phyloP scores from a whole-genome alignment of 768 basidiomycete genomes.

The Tulasnella sp. region DNA sequence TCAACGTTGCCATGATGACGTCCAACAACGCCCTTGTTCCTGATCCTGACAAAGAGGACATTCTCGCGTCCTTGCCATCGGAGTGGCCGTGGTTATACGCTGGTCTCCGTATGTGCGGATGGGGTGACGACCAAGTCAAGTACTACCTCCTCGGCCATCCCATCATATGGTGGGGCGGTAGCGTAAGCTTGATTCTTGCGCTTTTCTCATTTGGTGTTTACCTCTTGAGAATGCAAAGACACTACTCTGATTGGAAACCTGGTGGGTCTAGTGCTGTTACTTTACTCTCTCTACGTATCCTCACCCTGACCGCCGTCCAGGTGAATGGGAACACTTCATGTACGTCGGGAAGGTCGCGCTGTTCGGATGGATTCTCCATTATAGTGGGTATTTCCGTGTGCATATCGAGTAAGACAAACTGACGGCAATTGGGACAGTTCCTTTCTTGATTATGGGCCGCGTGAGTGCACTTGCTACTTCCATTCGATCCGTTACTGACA shows the following conservation, averaged over 20 bases:
- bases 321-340: constrained; percentile 89
- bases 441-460: constrained; percentile 96
- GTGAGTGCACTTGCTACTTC: constrained; percentile 28
- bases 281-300: neutral
- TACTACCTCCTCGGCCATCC: constrained; percentile 94
- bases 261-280: constrained; percentile 36
- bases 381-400: constrained; percentile 37
- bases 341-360: constrained; percentile 88
- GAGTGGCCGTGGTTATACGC: constrained; percentile 91
- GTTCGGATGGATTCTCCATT: constrained; percentile 88
- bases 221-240: constrained; percentile 70
- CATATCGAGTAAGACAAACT: neutral
- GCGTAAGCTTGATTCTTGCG: constrained; percentile 48
- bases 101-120: constrained; percentile 94
- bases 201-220: constrained; percentile 50
- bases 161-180: constrained; percentile 78
- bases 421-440: constrained; percentile 40
- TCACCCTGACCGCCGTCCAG: constrained; percentile 28
- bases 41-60: constrained; percentile 97
- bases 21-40: constrained; percentile 97
- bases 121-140: constrained; percentile 77
- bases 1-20: constrained; percentile 99
- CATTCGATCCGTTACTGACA: too few relatives aligned
- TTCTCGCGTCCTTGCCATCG: constrained; percentile 80
- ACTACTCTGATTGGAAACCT: constrained; percentile 82